Evolutionary conservation across 495 filamentous ascomycete species (phyloP).

Genomic region (Neurospora tetraspora): DNA sequence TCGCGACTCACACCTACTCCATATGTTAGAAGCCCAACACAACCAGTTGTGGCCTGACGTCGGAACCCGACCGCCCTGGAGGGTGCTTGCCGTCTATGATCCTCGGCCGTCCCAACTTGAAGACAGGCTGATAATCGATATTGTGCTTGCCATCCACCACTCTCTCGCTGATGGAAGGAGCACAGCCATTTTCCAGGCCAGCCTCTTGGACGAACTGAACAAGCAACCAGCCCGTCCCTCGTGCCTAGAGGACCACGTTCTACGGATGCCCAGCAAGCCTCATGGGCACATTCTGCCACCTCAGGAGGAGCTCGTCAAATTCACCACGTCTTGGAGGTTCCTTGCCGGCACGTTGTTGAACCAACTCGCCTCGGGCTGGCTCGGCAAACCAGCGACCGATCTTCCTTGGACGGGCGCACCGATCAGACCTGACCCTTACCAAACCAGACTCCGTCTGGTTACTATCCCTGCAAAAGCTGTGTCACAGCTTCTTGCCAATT

Average conservation of each 20-base stretch:
- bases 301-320: slow-evolving; percentile 17
- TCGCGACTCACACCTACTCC: slow-evolving; percentile 10
- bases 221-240: background rate
- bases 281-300: slow-evolving; percentile 10
- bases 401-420: slow-evolving; percentile 20
- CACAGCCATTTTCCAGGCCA: slow-evolving; percentile 23
- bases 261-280: slow-evolving; percentile 4
- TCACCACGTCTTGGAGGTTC: slow-evolving; percentile 17
- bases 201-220: slow-evolving; percentile 19
- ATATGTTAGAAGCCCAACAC: slow-evolving; percentile 13
- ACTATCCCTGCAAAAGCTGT: slow-evolving; percentile 8
- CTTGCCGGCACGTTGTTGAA: slow-evolving; percentile 14
- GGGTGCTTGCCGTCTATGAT: slow-evolving; percentile 16
- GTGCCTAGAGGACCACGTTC: slow-evolving; percentile 3
- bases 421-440: slow-evolving; percentile 11
- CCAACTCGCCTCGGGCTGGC: slow-evolving; percentile 10
- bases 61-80: slow-evolving; percentile 21
- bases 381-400: slow-evolving; percentile 2
- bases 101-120: background rate
- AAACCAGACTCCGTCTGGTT: slow-evolving; percentile 20
- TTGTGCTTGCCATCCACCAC: slow-evolving; percentile 27
- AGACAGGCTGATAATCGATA: slow-evolving; percentile 10
- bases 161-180: slow-evolving; percentile 24
- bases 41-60: slow-evolving; percentile 15
- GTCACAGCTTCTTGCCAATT: slow-evolving; percentile 13